Percentiles rank a stretch among this genome's conserved stretches.
Evolutionary conservation across 1,284 basidiomycete genomes (phyloP).

Genomic region (Fomes fomentarius): DNA sequence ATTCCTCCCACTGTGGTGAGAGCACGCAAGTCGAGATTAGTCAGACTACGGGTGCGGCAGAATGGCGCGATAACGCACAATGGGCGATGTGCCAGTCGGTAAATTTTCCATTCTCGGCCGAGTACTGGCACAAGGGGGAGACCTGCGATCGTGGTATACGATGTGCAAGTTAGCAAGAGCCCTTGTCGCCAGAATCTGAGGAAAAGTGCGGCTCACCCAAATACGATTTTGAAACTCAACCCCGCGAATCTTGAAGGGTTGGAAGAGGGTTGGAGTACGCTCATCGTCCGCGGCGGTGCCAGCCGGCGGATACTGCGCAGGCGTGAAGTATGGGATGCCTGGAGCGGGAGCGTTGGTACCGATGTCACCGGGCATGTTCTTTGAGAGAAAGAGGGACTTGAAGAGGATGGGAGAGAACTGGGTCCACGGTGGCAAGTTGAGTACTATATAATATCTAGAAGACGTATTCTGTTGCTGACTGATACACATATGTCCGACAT

Average conservation of each 20-base stretch:
- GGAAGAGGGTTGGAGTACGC: constrained; percentile 60
- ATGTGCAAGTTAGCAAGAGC: too few species aligned
- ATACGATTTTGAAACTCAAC: constrained; percentile 72
- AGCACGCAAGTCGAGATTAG: neutral
- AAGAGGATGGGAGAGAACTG: neutral
- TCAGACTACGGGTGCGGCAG: neutral
- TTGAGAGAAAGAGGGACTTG: neutral
- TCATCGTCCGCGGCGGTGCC: constrained; percentile 51
- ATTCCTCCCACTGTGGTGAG: constrained; percentile 37
- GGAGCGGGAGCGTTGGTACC: constrained; percentile 26
- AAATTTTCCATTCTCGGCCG: constrained; percentile 63
- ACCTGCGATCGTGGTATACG: constrained; percentile 27
- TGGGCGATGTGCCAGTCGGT: constrained; percentile 82
- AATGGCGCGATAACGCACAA: constrained; percentile 38
- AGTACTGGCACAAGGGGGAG: constrained; percentile 78
- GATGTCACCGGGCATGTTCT: constrained; percentile 8
- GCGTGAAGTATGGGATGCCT: constrained; percentile 53
- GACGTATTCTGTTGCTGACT: too few species aligned
- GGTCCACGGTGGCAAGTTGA: too few species aligned
- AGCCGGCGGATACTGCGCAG: constrained; percentile 51
- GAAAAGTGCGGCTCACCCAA: constrained; percentile 46
- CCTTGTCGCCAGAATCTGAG: too few species aligned
- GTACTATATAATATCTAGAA: too few species aligned
- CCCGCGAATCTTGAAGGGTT: constrained; percentile 62
- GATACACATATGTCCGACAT: too few species aligned